Evolutionary conservation across 129 eudicot species (phyloP).

Genomic region (Artemisia annua): DNA sequence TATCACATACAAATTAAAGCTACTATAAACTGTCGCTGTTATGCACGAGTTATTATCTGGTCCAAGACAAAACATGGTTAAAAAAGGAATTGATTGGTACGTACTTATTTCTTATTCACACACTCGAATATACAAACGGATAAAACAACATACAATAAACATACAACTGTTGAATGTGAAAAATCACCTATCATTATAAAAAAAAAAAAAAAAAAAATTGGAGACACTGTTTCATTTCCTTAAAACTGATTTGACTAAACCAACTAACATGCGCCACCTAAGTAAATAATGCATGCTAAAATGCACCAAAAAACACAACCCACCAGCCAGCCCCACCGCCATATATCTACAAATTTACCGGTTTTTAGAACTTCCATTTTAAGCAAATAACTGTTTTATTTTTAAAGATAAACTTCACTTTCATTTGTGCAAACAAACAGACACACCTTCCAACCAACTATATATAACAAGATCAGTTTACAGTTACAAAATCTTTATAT

Average conservation of each 20-base stretch:
- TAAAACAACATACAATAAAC: too few relatives aligned
- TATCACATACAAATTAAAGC: too few relatives aligned
- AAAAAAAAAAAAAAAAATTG: too few relatives aligned
- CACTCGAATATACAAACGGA: too few relatives aligned
- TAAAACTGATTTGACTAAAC: constrained; percentile 4
- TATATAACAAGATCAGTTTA: constrained; percentile 5
- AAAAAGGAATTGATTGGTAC: too few relatives aligned
- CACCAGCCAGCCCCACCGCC: constrained; percentile 25
- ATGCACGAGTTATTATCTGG: too few relatives aligned
- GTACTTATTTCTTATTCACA: too few relatives aligned
- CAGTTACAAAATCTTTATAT: background rate
- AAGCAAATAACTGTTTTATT: constrained; percentile 4
- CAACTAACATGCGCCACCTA: constrained; percentile 10
- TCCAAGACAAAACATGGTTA: too few relatives aligned
- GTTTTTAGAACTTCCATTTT: constrained; percentile 25
- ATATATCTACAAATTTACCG: constrained; percentile 18
- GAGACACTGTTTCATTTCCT: too few relatives aligned
- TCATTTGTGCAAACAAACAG: constrained; percentile 14
- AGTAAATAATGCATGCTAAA: constrained; percentile 21
- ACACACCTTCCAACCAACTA: background rate
- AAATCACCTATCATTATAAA: too few relatives aligned
- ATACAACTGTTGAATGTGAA: too few relatives aligned
- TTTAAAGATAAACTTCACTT: background rate
- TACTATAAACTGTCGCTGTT: too few relatives aligned
- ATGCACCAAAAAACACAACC: constrained; percentile 34